Conservation (phyloP, 345 rosid genomes). For the Gossypium arboreum region DNA sequence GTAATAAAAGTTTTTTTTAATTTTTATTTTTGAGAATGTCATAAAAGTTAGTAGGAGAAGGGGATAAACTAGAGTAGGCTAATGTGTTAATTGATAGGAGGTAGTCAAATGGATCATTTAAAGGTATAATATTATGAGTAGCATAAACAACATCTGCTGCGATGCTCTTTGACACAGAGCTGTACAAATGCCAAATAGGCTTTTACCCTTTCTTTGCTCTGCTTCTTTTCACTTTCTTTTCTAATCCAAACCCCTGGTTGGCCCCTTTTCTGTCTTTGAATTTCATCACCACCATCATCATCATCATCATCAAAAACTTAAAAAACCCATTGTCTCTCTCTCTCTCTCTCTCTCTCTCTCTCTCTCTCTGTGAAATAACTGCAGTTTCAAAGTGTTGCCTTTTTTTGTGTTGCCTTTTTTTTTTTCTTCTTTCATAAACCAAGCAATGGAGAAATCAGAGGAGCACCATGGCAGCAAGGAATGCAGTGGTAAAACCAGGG, state of each 20-base stretch:
- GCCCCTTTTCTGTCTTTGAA: conserved; percentile 20
- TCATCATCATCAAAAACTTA: too few species aligned
- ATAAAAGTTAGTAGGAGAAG: neutral
- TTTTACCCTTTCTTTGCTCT: conserved; percentile 20
- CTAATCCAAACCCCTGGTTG: conserved; percentile 25
- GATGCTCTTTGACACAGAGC: neutral
- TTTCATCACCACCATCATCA: conserved; percentile 19
- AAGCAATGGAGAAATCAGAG: conserved; percentile 62
- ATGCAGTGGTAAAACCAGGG: conserved; percentile 39
- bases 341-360: conserved; percentile 15
- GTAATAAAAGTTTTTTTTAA: neutral
- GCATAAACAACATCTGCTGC: neutral
- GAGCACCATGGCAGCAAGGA: conserved; percentile 39
- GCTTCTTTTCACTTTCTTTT: conserved; percentile 31
- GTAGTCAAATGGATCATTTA: conserved; percentile 28
- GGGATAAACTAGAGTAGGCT: neutral
- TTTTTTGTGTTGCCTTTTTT: conserved; percentile 11
- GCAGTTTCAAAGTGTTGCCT: conserved; percentile 17
- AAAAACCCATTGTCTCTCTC: neutral
- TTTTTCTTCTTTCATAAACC: conserved; percentile 10
- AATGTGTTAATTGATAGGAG: conserved; percentile 5
- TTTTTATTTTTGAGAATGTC: too few species aligned
- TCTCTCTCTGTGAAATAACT: conserved; percentile 32
- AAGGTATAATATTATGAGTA: neutral
- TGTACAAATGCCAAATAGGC: conserved; percentile 18